A percentile compares a stretch with the other conserved stretches of the same genome.
Evolutionary conservation across 495 filamentous ascomycete species (phyloP).

Genomic region (Achaetomiella virescens): DNA sequence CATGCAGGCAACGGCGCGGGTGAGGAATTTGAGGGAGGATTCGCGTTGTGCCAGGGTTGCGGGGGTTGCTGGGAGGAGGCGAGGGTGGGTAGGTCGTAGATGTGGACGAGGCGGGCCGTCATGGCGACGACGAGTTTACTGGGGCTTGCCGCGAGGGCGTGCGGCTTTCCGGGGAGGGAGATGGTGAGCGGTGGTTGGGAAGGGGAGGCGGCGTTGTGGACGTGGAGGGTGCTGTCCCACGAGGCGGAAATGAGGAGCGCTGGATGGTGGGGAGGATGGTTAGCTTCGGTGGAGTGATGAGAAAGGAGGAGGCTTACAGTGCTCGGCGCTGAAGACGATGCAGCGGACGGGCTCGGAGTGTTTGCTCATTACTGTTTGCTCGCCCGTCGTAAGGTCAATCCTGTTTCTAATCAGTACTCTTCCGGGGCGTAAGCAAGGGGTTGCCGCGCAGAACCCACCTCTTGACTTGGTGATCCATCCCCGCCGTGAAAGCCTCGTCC

Average conservation of each 20-base stretch:
- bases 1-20: slow-evolving; percentile 91
- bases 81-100: slow-evolving; percentile 80
- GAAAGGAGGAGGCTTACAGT: slow-evolving; percentile 44
- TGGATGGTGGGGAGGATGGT: slow-evolving; percentile 12
- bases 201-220: slow-evolving; percentile 56
- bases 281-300: slow-evolving; percentile 1
- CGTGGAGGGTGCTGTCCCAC: slow-evolving; percentile 86
- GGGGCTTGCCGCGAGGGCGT: slow-evolving; percentile 72
- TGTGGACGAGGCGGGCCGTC: slow-evolving; percentile 83
- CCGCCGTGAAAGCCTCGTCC: slow-evolving; percentile 73
- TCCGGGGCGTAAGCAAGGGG: no score
- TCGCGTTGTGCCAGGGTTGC: slow-evolving; percentile 84
- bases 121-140: slow-evolving; percentile 90
- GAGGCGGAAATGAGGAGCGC: slow-evolving; percentile 77
- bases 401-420: no score
- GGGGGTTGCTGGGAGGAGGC: slow-evolving; percentile 41
- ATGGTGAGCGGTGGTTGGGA: slow-evolving; percentile 47
- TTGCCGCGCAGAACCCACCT: no score
- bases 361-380: slow-evolving; percentile 67
- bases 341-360: slow-evolving; percentile 74
- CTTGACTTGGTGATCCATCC: slow-evolving; percentile 78
- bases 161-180: slow-evolving; percentile 73
- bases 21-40: slow-evolving; percentile 91
- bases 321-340: slow-evolving; percentile 71
- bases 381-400: slow-evolving; percentile 64